Base-by-base conservation (phyloP, 2,329 filamentous ascomycete genomes). In the Colletotrichum gloeosporioides region DNA sequence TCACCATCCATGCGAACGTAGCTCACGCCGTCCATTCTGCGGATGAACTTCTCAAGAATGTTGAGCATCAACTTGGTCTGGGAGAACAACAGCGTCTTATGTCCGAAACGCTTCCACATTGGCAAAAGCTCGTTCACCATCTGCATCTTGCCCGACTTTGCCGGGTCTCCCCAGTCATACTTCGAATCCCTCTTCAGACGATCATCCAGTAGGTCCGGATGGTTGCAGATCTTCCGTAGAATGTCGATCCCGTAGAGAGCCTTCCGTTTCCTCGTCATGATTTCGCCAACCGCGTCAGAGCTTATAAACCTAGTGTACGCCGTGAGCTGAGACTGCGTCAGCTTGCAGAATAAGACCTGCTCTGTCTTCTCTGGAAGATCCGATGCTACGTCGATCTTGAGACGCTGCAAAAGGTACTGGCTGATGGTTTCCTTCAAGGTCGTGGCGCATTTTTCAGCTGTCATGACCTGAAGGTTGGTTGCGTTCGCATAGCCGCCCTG, bases 301-400 rank as follows among this genome's bases (percentile, higher is more conserved):
- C 89, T 89, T 4, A 99, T 87, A 79, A 98, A 99, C 7, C 90
- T 88, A 82, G 96, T 91, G 79, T 99, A 99, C 1, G 93, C 93
- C 36, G 93, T 90, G 66, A 95, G 91, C 82, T 99, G 97, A 16
- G 93, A 86, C 69, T 90, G 90, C 0, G 96, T 98, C 77, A 99
- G 88, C 82, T 98, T 98, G 86, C 97, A 99, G 84, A 99, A 99
- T 4, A 99, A 88, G 0, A 99, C 97, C 79, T 98, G 95, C 83
- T 99, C 97, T 67, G 93, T 98, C 89, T 99, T 99, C 84, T 98
- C 95, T 0, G 97, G 97, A 15, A 99, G 87, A 83, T 99, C 96
- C 9, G 96, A 92, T 6, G 97, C 96, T 16, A 99, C 97, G 83
- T 99, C 97, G 3, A 94, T 92, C 85, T 99, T 99, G 82, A 98